Evolutionary conservation across 1,284 basidiomycete genomes (phyloP), one percentile per base, ranked within the genome.

Genomic region (Malassezia cuniculi): DNA sequence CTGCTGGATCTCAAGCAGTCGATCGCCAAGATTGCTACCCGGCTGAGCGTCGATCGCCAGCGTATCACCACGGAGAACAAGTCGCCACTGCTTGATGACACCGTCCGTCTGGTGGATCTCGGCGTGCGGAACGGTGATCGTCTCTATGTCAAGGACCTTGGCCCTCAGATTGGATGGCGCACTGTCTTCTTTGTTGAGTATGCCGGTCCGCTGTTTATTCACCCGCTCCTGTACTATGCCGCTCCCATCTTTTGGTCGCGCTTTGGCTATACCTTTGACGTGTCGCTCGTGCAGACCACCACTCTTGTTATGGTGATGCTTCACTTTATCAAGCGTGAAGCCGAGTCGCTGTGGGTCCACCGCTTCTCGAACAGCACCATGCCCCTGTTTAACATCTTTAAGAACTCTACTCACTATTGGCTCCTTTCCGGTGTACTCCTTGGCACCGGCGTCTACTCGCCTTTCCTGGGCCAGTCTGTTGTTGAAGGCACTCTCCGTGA

Each of bases 361-460:
- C 80, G 84, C 14, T 97, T 97, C 74, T 93, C 86, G 22, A 79
- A 87, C 69, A 81, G 78, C 2, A 94, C 90, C 0, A 93, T 97
- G 81, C 93, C 90, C 1, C 70, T 82, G 42, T 69, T 69, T 47
- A 86, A 87, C 65, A 76, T 97, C 31, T 82, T 89, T 73, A 82
- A 82, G 67, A 97, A 97, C 47, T 48, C 47, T 25, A 33, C 34
- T 22, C 40, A 37, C 27, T 59, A 41, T 36, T 82, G 85, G 71
- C 59, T 89, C 39, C 73, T 90, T 18, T 79, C 79, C 29, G 86
- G 86, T 19, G 40, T 37, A 29, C 39, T 30, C 34, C 48, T 61
- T n/a, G 39, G 50, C 35, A 16, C 26, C 27, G 39, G 47, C 27
- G 34, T 53, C 31, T 53, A 50, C 52, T 45, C 42, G 17, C 58